phyloP scores from a whole-genome alignment of 2,329 filamentous ascomycete species.

The Pyricularia grisea region DNA sequence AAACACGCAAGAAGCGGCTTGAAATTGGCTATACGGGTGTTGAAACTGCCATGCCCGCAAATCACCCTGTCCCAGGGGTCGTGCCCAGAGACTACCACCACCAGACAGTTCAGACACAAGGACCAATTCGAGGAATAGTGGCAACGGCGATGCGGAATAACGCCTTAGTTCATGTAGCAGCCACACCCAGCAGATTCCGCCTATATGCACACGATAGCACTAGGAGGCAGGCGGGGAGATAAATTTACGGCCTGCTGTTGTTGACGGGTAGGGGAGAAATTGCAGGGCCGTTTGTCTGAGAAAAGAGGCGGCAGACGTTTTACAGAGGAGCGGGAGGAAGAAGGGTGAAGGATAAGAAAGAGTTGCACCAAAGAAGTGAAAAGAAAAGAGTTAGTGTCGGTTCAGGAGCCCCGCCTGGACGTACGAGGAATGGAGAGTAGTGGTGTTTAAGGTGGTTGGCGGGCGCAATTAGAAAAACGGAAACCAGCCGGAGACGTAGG shows the following conservation, averaged over 20 bases:
- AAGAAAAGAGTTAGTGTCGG: neutral
- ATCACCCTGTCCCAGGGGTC: constrained; percentile 17
- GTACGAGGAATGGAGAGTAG: neutral
- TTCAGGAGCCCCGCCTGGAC: neutral
- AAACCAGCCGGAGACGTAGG: neutral
- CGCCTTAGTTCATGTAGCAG: neutral
- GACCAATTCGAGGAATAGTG: neutral
- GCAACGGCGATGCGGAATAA: neutral
- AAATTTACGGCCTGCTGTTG: neutral
- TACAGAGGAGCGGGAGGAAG: neutral
- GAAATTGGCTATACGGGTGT: constrained; percentile 25
- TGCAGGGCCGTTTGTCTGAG: neutral
- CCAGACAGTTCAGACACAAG: neutral
- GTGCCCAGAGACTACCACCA: constrained; percentile 5
- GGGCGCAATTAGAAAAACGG: neutral
- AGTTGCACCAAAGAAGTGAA: neutral
- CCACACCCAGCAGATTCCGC: neutral
- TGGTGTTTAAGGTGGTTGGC: neutral
- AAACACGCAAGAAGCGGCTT: constrained; percentile 14
- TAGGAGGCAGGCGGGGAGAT: neutral
- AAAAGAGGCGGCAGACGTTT: neutral
- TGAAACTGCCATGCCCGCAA: constrained; percentile 27
- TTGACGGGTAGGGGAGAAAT: neutral
- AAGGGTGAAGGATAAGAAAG: neutral
- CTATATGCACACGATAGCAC: neutral